Conservation (phyloP, 164 flowering plant species). For the Vitis riparia region DNA sequence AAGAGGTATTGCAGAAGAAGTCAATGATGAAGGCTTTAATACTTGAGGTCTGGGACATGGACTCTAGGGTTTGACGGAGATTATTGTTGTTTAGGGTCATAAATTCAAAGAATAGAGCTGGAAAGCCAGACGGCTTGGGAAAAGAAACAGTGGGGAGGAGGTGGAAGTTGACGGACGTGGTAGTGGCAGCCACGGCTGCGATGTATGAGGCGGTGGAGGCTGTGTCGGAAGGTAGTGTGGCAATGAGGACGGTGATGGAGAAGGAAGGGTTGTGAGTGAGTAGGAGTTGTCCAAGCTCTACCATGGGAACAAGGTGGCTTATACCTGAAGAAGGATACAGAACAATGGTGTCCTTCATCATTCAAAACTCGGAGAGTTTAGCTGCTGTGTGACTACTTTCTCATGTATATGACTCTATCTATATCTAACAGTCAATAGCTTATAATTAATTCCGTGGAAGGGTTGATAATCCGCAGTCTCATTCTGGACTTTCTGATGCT, state of each 20-base stretch:
- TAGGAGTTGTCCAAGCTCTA: conserved; percentile 8
- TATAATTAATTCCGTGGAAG: too few species aligned
- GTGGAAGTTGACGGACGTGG: conserved; percentile 10
- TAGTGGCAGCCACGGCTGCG: conserved; percentile 6
- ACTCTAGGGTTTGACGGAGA: background rate
- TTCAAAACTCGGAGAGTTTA: too few species aligned
- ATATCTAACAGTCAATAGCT: too few species aligned
- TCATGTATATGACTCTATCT: too few species aligned
- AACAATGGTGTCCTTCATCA: background rate
- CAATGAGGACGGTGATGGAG: background rate
- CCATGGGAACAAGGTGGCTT: conserved; percentile 11
- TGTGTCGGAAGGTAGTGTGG: background rate
- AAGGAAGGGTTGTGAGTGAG: background rate
- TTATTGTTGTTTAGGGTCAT: background rate
- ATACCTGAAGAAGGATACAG: conserved; percentile 4
- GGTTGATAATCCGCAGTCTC: too few species aligned
- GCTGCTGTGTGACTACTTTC: too few species aligned
- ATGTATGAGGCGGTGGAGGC: conserved; percentile 8
- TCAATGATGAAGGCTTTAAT: background rate
- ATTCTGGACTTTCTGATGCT: too few species aligned
- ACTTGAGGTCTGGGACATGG: background rate
- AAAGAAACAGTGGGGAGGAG: background rate
- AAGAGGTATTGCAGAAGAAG: background rate
- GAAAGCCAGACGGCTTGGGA: background rate
- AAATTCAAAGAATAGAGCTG: background rate